Percentiles rank a stretch among this genome's conserved stretches.
phyloP scores from a whole-genome alignment of 345 rosid species.

The Salix viminalis region DNA sequence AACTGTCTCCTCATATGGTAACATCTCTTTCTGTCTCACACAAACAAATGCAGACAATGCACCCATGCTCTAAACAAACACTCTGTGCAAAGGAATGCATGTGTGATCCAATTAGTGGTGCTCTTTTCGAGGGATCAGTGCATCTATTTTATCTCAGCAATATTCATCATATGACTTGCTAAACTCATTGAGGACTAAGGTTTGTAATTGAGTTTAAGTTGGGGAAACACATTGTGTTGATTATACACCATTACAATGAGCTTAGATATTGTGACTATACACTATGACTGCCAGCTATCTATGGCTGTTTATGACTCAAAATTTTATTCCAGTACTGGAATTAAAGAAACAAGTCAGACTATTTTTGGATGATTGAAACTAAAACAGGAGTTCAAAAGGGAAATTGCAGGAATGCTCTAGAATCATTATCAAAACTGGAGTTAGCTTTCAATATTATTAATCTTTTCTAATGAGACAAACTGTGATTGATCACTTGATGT shows the following conservation, averaged over 20 bases:
- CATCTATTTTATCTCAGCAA: not conserved
- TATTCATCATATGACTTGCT: not conserved
- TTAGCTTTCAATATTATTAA: not conserved
- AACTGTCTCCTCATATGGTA: conserved; percentile 64
- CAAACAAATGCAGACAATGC: not conserved
- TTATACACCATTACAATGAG: not conserved
- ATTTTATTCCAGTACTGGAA: not conserved
- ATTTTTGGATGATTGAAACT: not conserved
- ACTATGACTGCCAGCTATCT: not conserved
- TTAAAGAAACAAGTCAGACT: not conserved
- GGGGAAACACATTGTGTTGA: not conserved
- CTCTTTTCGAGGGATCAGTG: not conserved
- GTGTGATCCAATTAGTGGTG: not conserved
- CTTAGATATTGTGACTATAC: not conserved
- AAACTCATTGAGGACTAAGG: not conserved
- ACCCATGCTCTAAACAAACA: not conserved
- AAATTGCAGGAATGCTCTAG: not conserved
- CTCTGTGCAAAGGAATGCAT: not conserved
- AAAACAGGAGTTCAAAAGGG: not conserved
- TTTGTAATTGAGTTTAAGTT: not conserved
- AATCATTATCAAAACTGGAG: not conserved
- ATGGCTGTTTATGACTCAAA: not conserved
- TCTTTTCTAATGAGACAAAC: not conserved
- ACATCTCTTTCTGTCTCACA: not conserved
- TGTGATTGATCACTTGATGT: not conserved